Base-by-base conservation (phyloP, 2,329 filamentous ascomycete species). In the Paecilomyces formosus region DNA sequence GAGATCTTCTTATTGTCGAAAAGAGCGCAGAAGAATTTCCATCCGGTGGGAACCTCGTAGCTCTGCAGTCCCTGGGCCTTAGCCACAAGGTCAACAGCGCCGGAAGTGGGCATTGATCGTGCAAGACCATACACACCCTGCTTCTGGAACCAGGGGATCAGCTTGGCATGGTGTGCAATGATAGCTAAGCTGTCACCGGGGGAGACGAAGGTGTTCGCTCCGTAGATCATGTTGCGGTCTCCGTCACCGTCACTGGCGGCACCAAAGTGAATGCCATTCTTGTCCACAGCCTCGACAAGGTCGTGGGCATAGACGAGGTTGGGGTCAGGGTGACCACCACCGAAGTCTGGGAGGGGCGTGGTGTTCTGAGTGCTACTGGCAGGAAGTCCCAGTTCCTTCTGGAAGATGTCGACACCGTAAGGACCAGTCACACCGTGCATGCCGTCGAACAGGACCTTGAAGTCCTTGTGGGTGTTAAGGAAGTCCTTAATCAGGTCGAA, bases 191-290 rank as follows among this genome's bases (percentile, higher is more conserved):
- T 96, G 81, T 99, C 94, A 72, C 94, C 94, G 7, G 94, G 94
- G 7, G 93, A 97, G 62, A 99, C 94, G 72, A 99, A 99, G 52
- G 89, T 87, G 70, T 95, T 93, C 65, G 93, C 92, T 63, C 94
- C 94, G 78, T 99, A 99, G 72, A 99, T 99, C 94, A 99, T 99
- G 86, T 99, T 99, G 68, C 94, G 90, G 81, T 99, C 94, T 70
- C 94, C 94, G 69, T 99, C 94, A 67, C 94, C 94, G 67, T 99
- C 94, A 63, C 90, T 96, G 54, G 94, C 94, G 60, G 94, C 94
- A 71, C 94, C 94, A 69, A 99, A 99, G 72, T 95, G 94, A 64
- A 99, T 92, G 60, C 86, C 85, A 69, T 90, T 87, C 80, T 90
- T 90, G 77, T 99, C 92, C 50, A 99, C 94, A 61, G 87, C 89